A percentile compares a stretch with the other conserved stretches of the same genome.
Conservation (phyloP, 306 rosid species). For the Mimosa pudica region DNA sequence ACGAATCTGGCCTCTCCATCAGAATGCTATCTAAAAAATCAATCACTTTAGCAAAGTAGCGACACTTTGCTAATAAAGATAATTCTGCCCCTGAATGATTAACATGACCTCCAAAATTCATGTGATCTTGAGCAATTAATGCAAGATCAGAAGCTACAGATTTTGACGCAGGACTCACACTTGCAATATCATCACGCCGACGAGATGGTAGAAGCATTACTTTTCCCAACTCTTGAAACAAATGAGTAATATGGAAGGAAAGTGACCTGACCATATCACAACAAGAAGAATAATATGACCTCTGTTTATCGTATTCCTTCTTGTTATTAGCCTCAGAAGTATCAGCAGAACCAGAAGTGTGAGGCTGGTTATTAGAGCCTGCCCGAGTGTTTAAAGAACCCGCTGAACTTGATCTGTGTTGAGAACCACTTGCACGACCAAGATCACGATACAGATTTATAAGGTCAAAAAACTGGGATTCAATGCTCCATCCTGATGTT, state of each 20-base stretch:
- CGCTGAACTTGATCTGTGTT: slow-evolving; percentile 55
- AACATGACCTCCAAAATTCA: slow-evolving; percentile 77
- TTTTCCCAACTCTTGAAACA: slow-evolving; percentile 95
- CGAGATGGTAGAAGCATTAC: slow-evolving; percentile 92
- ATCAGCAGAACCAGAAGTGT: slow-evolving; percentile 63
- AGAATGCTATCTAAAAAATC: slow-evolving; percentile 83
- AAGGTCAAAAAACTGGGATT: slow-evolving; percentile 91
- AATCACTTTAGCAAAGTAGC: slow-evolving; percentile 90
- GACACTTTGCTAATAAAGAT: slow-evolving; percentile 77
- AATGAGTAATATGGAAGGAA: slow-evolving; percentile 86
- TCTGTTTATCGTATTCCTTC: slow-evolving; percentile 74
- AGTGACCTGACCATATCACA: slow-evolving; percentile 90
- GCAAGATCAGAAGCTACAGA: slow-evolving; percentile 89
- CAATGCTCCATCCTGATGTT: slow-evolving; percentile 90
- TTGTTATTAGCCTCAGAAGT: slow-evolving; percentile 46
- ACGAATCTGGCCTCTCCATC: slow-evolving; percentile 88
- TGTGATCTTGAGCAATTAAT: slow-evolving; percentile 69
- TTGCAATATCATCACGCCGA: slow-evolving; percentile 84
- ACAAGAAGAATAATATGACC: slow-evolving; percentile 70
- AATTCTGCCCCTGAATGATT: slow-evolving; percentile 57
- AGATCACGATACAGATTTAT: slow-evolving; percentile 85
- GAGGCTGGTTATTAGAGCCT: slow-evolving; percentile 55
- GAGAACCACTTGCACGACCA: slow-evolving; percentile 76
- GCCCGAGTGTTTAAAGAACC: slow-evolving; percentile 56
- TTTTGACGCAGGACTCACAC: slow-evolving; percentile 77